These are phyloP conservation scores for Termitomyces sp. DNA, from an alignment of 768 basidiomycete species.

Conservation along the genomic window DNA sequence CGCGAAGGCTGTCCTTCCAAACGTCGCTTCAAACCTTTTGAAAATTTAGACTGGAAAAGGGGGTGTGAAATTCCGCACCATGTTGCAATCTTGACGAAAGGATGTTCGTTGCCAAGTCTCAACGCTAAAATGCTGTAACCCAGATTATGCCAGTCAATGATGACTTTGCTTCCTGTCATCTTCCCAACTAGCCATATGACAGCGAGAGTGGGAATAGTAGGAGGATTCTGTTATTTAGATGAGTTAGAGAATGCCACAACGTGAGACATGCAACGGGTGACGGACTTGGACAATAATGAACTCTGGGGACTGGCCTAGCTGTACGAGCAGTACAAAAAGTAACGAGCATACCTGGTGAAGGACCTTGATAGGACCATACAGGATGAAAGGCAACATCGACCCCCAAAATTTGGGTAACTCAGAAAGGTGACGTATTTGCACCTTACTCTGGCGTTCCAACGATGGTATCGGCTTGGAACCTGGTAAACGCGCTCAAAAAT, in stretches of 20 bases:
- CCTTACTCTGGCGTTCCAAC: slow-evolving; percentile 57
- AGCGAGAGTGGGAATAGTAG: slow-evolving; percentile 89
- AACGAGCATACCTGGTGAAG: slow-evolving; percentile 61
- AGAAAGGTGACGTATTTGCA: slow-evolving; percentile 63
- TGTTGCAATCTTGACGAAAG: slow-evolving; percentile 68
- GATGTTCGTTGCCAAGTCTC: slow-evolving; percentile 62
- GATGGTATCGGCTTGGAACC: slow-evolving; percentile 76
- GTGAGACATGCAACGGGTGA: slow-evolving; percentile 8
- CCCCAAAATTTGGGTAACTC: slow-evolving; percentile 52
- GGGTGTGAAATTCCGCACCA: slow-evolving; percentile 39
- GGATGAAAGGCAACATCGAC: slow-evolving; percentile 48
- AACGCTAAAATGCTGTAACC: slow-evolving; percentile 91
- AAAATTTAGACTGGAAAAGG: background rate
- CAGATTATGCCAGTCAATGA: slow-evolving; percentile 99
- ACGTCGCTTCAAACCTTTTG: slow-evolving; percentile 74
- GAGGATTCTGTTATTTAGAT: slow-evolving; percentile 69
- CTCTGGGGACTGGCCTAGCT: slow-evolving; percentile 64
- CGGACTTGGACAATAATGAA: slow-evolving; percentile 87
- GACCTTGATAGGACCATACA: slow-evolving; percentile 82
- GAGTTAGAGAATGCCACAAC: background rate
- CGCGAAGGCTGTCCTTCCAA: slow-evolving; percentile 77
- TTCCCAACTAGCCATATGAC: slow-evolving; percentile 71
- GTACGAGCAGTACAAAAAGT: slow-evolving; percentile 53
- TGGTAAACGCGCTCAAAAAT: slow-evolving; percentile 22
- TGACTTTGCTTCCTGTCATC: slow-evolving; percentile 73